Evolutionary conservation across 805 yeast genomes (phyloP).

Genomic region (Metschnikowia santaceciliae): DNA sequence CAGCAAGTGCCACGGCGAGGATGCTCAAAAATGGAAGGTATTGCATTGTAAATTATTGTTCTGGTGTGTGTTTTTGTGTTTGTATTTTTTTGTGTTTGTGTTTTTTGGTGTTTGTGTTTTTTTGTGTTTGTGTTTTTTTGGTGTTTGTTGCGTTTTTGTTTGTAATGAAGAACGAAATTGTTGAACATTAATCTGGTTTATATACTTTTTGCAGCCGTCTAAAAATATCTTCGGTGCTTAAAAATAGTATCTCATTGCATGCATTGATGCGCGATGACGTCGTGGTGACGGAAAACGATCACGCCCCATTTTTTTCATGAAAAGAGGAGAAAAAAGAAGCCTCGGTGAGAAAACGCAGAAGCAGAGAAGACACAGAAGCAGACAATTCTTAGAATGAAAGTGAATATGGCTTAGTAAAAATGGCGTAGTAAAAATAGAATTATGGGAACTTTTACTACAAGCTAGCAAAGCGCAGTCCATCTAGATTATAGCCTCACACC

Average conservation of each 20-base stretch:
- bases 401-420: no score
- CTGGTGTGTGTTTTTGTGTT: neutral
- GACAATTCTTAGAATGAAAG: neutral
- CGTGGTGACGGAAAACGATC: neutral
- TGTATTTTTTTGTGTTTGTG: no score
- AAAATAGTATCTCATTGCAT: neutral
- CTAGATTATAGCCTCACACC: no score
- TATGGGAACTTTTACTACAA: no score
- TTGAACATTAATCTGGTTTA: neutral
- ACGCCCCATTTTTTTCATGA: neutral
- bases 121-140: no score
- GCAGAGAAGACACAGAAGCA: neutral
- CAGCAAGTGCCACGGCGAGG: no score
- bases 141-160: neutral
- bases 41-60: neutral
- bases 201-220: slow-evolving; percentile 1
- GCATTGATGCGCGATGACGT: neutral
- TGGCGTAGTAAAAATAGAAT: neutral
- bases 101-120: neutral
- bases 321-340: neutral
- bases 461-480: no score
- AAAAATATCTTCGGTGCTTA: neutral
- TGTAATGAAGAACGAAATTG: no score
- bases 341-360: neutral
- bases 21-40: no score